Conservation (phyloP, 2,329 filamentous ascomycete species). For the Diaporthe helianthi region DNA sequence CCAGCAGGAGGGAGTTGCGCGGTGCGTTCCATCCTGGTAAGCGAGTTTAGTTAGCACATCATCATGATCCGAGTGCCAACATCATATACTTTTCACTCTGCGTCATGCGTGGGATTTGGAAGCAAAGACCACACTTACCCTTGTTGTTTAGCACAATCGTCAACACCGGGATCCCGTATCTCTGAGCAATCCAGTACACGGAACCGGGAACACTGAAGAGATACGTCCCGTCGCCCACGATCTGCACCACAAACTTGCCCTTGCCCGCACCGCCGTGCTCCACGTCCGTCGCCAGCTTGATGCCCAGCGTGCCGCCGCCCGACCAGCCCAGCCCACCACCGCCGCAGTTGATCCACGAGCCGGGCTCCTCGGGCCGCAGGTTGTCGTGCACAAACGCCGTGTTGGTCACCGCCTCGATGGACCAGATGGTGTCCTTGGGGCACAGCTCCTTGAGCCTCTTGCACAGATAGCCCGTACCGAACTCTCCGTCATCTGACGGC, state of each 20-base stretch:
- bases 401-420: constrained; percentile 77
- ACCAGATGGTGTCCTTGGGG: constrained; percentile 68
- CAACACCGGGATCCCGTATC: constrained; percentile 55
- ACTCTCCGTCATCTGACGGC: constrained; percentile 67
- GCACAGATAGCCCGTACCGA: constrained; percentile 59
- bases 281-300: constrained; percentile 54
- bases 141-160: constrained; percentile 60
- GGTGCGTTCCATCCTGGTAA: constrained; percentile 65
- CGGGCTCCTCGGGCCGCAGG: constrained; percentile 63
- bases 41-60: background rate
- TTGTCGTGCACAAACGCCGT: constrained; percentile 72
- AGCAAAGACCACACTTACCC: constrained; percentile 44
- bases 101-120: background rate
- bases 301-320: constrained; percentile 57
- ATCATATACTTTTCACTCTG: background rate
- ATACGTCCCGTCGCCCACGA: constrained; percentile 58
- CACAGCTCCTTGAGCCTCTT: constrained; percentile 46
- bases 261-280: constrained; percentile 47
- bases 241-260: constrained; percentile 56
- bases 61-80: too few species aligned
- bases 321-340: constrained; percentile 62
- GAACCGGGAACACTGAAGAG: constrained; percentile 57
- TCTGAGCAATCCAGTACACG: constrained; percentile 56
- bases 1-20: constrained; percentile 60
- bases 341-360: constrained; percentile 61